phyloP scores from a whole-genome alignment of 2,329 filamentous ascomycete species.

The Phaeoacremonium minimum region DNA sequence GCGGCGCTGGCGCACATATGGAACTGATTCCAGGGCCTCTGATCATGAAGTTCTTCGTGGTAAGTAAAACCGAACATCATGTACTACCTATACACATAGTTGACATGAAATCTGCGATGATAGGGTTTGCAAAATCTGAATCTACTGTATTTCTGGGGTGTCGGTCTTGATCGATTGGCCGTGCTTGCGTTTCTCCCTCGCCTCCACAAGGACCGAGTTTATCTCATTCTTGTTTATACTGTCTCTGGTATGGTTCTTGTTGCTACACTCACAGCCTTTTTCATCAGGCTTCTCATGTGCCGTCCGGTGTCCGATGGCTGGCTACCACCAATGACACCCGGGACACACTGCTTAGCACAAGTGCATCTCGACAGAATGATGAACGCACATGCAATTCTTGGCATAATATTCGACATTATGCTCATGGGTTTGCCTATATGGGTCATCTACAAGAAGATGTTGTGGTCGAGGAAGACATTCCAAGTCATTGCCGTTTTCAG shows the following conservation, averaged over 20 bases:
- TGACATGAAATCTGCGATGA: too few species aligned
- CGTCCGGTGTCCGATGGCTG: too few species aligned
- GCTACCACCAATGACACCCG: too few species aligned
- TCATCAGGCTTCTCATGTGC: too few species aligned
- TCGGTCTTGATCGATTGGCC: conserved; percentile 24
- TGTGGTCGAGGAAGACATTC: conserved; percentile 23
- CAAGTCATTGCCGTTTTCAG: conserved; percentile 30
- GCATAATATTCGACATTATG: conserved; percentile 26
- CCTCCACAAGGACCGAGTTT: too few species aligned
- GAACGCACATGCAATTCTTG: conserved; percentile 22
- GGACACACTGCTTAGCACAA: too few species aligned
- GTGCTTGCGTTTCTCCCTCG: conserved; percentile 28
- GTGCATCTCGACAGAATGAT: too few species aligned
- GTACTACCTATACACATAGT: too few species aligned
- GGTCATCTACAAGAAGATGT: conserved; percentile 29
- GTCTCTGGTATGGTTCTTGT: too few species aligned
- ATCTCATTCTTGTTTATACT: too few species aligned
- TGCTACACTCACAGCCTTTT: too few species aligned
- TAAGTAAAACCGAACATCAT: conserved; percentile 1
- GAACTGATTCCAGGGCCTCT: conserved; percentile 7
- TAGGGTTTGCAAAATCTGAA: too few species aligned
- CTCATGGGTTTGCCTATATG: conserved; percentile 29
- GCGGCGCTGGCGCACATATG: conserved; percentile 17
- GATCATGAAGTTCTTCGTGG: conserved; percentile 10
- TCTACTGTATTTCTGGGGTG: conserved; percentile 22